phyloP scores from a whole-genome alignment of 2,329 filamentous ascomycete genomes.

The Gyromitra esculenta region DNA sequence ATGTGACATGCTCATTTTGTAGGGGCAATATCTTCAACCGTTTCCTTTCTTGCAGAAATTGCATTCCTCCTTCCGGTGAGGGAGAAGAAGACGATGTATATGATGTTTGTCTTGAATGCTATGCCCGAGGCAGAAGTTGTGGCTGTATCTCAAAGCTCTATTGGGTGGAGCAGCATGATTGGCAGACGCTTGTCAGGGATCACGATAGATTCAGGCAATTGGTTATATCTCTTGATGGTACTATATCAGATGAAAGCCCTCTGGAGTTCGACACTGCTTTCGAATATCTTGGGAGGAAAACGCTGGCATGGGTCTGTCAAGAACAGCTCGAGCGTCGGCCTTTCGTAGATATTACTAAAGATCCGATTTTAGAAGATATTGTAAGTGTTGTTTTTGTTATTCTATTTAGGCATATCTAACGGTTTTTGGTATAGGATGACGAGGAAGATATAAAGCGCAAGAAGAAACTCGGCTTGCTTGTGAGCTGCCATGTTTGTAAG shows the following conservation, averaged over 20 bases:
- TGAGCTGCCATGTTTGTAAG: conserved; percentile 82
- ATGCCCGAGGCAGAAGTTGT: conserved; percentile 95
- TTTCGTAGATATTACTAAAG: conserved; percentile 72
- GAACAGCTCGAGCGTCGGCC: conserved; percentile 81
- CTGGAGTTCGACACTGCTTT: conserved; percentile 76
- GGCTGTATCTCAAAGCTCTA: conserved; percentile 82
- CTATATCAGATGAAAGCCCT: conserved; percentile 66
- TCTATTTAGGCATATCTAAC: conserved; percentile 55
- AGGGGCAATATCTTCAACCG: conserved; percentile 96
- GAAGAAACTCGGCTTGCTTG: conserved; percentile 65
- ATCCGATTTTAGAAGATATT: conserved; percentile 60
- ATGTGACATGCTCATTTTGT: conserved; percentile 95
- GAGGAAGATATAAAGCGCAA: conserved; percentile 61
- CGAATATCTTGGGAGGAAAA: conserved; percentile 75
- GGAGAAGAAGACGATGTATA: conserved; percentile 84
- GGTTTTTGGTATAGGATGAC: conserved; percentile 61
- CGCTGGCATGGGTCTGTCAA: conserved; percentile 91
- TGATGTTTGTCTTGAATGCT: conserved; percentile 98
- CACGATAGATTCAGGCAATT: conserved; percentile 85
- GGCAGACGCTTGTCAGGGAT: conserved; percentile 77
- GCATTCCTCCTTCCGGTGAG: conserved; percentile 72
- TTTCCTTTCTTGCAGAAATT: conserved; percentile 90
- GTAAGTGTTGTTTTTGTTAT: conserved; percentile 49
- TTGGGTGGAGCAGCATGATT: conserved; percentile 94
- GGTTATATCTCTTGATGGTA: conserved; percentile 77